Percentiles rank a stretch among this genome's conserved stretches.
phyloP scores from a whole-genome alignment of 1,284 basidiomycete species.

The Tilletia indica region DNA sequence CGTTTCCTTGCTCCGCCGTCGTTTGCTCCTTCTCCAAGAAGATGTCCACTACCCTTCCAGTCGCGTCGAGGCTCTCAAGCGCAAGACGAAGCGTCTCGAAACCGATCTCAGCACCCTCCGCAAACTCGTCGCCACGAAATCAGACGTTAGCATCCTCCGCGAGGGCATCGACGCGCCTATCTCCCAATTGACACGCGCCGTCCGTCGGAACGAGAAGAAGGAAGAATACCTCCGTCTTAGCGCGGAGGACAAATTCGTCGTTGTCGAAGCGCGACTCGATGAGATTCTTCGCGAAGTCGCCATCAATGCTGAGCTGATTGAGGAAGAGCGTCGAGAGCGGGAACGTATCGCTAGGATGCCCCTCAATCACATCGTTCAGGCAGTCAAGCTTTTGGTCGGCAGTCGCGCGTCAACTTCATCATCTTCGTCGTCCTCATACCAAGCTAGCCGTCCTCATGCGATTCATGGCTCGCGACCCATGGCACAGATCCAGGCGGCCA shows the following conservation, averaged over 20 bases:
- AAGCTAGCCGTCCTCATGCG: no score
- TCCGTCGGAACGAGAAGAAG: slow-evolving; percentile 50
- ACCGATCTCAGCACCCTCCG: slow-evolving; percentile 44
- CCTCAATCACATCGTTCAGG: slow-evolving; percentile 35
- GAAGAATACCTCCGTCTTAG: slow-evolving; percentile 44
- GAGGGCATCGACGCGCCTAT: slow-evolving; percentile 53
- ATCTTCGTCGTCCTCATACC: no score
- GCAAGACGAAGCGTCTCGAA: slow-evolving; percentile 50
- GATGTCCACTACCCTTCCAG: slow-evolving; percentile 50
- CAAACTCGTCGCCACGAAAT: slow-evolving; percentile 48
- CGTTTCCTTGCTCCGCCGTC: slow-evolving; percentile 32
- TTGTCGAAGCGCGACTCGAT: slow-evolving; percentile 47
- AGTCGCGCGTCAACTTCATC: not conserved
- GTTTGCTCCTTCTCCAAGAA: slow-evolving; percentile 50
- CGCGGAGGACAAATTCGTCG: slow-evolving; percentile 46
- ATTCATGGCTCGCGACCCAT: not conserved
- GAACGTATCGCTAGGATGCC: slow-evolving; percentile 37
- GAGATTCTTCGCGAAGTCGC: slow-evolving; percentile 48
- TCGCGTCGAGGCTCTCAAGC: slow-evolving; percentile 51
- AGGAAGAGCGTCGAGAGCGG: slow-evolving; percentile 44
- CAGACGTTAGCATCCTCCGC: slow-evolving; percentile 50
- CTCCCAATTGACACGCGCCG: slow-evolving; percentile 49
- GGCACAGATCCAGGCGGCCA: not conserved
- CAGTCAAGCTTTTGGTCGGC: slow-evolving; percentile 45
- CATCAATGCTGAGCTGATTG: slow-evolving; percentile 53